Base-by-base conservation (phyloP, 139 green algal genomes). In the Yamagishiella unicocca region DNA sequence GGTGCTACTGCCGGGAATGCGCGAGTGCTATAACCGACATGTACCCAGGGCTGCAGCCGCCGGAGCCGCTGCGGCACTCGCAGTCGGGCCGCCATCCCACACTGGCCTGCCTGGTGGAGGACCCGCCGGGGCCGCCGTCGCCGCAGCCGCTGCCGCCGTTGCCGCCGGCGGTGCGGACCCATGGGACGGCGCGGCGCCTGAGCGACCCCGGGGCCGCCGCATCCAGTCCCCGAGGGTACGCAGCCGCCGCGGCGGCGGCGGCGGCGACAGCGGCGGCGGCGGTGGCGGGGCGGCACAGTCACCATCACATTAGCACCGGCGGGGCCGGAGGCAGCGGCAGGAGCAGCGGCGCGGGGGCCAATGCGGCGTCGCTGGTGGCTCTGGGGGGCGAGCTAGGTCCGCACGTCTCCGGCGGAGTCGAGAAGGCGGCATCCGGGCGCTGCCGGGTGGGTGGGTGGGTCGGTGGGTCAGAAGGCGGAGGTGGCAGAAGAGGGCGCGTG, bases 1-100 rank as follows among this genome's bases (percentile, higher is more conserved):
- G 67, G 17, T 58, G 62, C 43, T 80, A 79, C 82, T 87, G 82
- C 82, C 33, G 2, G 3, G 82, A 87, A 3, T 87, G 82, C 50
- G 67, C 67, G 5, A 40, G 21, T 29, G 67, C 43, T 0, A 87
- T 87, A 14, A 50, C 50, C 25, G 82, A 87, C 21, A 80, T 87
- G 67, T 87, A 71, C 67, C 82, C 82, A 0, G 66, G n/a, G 29
- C 43, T 46, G 45, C 79, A 76, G 61, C 54, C 72, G 45, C 43
- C 35, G 38, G 38, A 55, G 25, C 38, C 38, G 40, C 42, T 58
- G 7, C 70, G 19, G 40, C 70, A 31, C 21, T 45, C 33, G 33
- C 67, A n/a, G 67, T 46, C 67, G 27, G 21, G 68, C 35, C 68
- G 68, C 38, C 68, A n/a, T 12, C 22, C 68, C 21, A 19, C 27